Base-by-base conservation (phyloP, 495 filamentous ascomycete species). In the Clohesyomyces aquaticus region DNA sequence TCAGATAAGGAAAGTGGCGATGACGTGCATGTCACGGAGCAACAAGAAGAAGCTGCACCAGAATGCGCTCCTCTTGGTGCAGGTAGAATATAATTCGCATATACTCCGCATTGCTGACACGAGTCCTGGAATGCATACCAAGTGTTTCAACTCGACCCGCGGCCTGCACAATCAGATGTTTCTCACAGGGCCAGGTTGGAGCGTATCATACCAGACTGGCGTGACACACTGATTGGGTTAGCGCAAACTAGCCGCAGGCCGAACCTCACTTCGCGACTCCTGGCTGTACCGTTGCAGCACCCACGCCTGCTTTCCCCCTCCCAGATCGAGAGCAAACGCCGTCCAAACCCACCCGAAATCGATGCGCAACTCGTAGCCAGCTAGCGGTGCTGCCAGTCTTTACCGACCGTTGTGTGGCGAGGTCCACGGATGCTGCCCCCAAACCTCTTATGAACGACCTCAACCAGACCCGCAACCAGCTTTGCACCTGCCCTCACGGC, bases 281-380 rank as follows among this genome's bases (percentile, higher is more conserved):
- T 65, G 32, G 48, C 29, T n/a, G n/a, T n/a, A n/a, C n/a, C 55
- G 65, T 68, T 64, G 49, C 61, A 65, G 38, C 66, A 25, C 26
- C 47, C 41, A 43, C 43, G 22, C 55, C 52, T 19, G 48, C 18
- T 53, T 21, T 22, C 21, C 4, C 54, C 35, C n/a, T 26, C 14
- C 55, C 22, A 23, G 51, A 51, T 12, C 61, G 50, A 28, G 47
- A 16, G 19, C 12, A 43, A 51, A 8, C 12, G 32, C 18, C 14
- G 18, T 2, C 6, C 50, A 35, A 19, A 49, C 35, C 10, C 55
- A 23, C n/a, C 49, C 16, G n/a, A 46, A 23, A 29, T 54, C 22
- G 1, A 67, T 67, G 64, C 64, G 64, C 42, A 52, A 38, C 43
- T 32, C 52, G 32, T 67, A 67, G 64, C 45, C n/a, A 62, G 49